Conservation (phyloP, 1,139 yeast genomes). For the Nadsonia commutata region DNA sequence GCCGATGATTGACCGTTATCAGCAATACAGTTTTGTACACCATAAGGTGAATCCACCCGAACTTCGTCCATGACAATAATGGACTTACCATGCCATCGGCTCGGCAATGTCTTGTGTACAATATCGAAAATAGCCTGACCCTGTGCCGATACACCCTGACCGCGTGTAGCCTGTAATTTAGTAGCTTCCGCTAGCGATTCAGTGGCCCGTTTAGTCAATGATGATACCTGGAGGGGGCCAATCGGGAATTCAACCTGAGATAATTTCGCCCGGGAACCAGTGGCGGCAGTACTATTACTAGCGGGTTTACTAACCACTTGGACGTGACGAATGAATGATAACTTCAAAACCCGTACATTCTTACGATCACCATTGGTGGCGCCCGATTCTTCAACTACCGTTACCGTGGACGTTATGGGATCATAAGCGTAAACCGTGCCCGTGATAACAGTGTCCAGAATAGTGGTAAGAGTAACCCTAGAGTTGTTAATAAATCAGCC, state of each 20-base stretch:
- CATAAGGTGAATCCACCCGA: constrained; percentile 36
- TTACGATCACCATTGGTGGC: constrained; percentile 9
- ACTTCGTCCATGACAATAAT: constrained; percentile 41
- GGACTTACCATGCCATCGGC: constrained; percentile 32
- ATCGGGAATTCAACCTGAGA: constrained; percentile 9
- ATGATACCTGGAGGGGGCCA: constrained; percentile 10
- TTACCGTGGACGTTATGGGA: constrained; percentile 28
- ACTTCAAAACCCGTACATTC: constrained; percentile 40
- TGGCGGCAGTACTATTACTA: constrained; percentile 6
- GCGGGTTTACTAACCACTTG: constrained; percentile 29
- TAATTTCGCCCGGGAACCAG: too few relatives aligned
- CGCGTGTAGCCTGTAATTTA: constrained; percentile 16
- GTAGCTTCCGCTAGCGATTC: constrained; percentile 8
- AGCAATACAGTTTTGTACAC: constrained; percentile 25
- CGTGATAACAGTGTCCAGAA: constrained; percentile 38
- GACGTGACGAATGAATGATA: constrained; percentile 42
- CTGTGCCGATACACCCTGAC: constrained; percentile 29
- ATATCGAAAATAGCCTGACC: constrained; percentile 36
- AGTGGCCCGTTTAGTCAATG: constrained; percentile 14
- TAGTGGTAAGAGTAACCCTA: constrained; percentile 48
- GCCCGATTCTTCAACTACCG: constrained; percentile 19
- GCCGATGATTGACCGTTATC: constrained; percentile 27
- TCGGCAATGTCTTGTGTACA: constrained; percentile 34
- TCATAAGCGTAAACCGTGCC: constrained; percentile 54
- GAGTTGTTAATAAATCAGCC: constrained; percentile 2